Evolutionary conservation across 306 rosid genomes (phyloP).

Genomic region (Hippophae rhamnoides): DNA sequence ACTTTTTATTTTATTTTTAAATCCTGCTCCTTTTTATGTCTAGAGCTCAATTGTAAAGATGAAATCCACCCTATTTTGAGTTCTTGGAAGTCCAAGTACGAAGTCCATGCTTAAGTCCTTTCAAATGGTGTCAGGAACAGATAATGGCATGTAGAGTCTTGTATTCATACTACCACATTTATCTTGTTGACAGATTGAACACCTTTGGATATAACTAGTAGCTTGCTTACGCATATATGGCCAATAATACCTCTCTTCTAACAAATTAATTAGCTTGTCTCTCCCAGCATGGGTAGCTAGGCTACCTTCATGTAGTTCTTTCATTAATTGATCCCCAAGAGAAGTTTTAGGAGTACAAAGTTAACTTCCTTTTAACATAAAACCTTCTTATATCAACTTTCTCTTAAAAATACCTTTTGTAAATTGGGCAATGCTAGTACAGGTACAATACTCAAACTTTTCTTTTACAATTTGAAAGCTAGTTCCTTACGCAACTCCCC

Average conservation of each 20-base stretch:
- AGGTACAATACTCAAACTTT: too few relatives aligned
- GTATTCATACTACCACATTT: background rate
- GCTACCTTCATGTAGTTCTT: background rate
- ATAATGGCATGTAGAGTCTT: background rate
- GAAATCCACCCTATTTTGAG: background rate
- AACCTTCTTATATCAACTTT: background rate
- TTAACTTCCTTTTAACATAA: background rate
- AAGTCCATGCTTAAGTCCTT: background rate
- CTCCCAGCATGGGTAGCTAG: background rate
- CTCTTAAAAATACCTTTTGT: background rate
- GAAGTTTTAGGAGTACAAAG: background rate
- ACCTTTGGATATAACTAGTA: background rate
- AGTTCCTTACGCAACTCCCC: background rate
- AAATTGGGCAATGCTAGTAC: background rate
- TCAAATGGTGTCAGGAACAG: background rate
- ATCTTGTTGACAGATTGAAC: background rate
- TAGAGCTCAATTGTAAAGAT: background rate
- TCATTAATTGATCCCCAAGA: background rate
- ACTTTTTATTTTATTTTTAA: too few relatives aligned
- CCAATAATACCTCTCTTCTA: too few relatives aligned
- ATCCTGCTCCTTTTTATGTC: too few relatives aligned
- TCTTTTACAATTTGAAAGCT: too few relatives aligned
- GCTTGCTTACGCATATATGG: too few relatives aligned
- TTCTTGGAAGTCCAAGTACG: background rate
- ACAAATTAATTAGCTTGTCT: background rate